Conservation (phyloP, 2,329 filamentous ascomycete genomes). For the Penicillium nordicum region DNA sequence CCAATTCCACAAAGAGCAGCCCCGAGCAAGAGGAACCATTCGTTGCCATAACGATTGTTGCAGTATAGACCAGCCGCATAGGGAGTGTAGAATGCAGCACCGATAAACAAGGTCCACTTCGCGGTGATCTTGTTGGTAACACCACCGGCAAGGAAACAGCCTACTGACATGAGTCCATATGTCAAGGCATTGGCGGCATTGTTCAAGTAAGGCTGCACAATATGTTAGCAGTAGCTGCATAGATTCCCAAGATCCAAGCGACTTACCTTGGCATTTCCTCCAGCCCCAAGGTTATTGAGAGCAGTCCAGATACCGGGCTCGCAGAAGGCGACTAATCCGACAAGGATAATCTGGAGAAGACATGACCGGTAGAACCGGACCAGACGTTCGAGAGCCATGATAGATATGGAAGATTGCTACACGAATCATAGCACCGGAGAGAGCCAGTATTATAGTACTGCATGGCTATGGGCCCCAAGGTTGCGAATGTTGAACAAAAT, state of each 20-base stretch:
- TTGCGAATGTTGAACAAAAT: not conserved
- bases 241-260: not conserved
- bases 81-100: slow-evolving; percentile 43
- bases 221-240: not conserved
- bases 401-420: not conserved
- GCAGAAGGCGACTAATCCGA: slow-evolving; percentile 41
- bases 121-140: slow-evolving; percentile 44
- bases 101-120: slow-evolving; percentile 38
- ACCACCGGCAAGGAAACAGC: slow-evolving; percentile 46
- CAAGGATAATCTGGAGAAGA: slow-evolving; percentile 41
- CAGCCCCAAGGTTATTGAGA: slow-evolving; percentile 44
- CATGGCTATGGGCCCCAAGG: not conserved
- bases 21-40: slow-evolving; percentile 49
- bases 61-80: slow-evolving; percentile 33
- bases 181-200: slow-evolving; percentile 50
- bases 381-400: slow-evolving; percentile 9
- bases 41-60: slow-evolving; percentile 50
- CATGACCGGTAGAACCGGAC: slow-evolving; percentile 41
- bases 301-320: slow-evolving; percentile 47
- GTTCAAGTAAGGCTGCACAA: slow-evolving; percentile 46
- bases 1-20: slow-evolving; percentile 44
- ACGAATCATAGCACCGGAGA: not conserved
- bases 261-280: slow-evolving; percentile 30
- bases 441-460: not conserved
- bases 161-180: slow-evolving; percentile 47